These are phyloP conservation scores for Piper betle DNA, from an alignment of 164 flowering plant genomes.

Conservation along the genomic window DNA sequence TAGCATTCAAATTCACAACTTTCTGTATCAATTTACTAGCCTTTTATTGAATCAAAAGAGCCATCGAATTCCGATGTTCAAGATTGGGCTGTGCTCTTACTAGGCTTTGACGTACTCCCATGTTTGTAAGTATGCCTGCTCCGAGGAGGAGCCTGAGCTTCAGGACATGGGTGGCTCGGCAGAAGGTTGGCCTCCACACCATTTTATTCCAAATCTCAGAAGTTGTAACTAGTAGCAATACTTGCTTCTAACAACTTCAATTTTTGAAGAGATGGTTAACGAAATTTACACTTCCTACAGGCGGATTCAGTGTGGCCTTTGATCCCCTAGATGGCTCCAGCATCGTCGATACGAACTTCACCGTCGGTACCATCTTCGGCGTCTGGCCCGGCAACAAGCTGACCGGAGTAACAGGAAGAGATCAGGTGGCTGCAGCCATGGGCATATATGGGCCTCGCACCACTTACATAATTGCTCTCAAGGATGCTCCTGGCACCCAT, in stretches of 20 bases:
- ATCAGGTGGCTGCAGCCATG: constrained; percentile 98
- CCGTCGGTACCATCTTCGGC: constrained; percentile 95
- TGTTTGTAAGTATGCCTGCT: constrained; percentile 95
- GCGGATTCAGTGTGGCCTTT: constrained; percentile 96
- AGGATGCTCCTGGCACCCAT: constrained; percentile 86
- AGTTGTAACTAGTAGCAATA: too few species aligned
- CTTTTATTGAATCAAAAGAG: neutral
- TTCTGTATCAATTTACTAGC: neutral
- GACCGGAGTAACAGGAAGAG: constrained; percentile 75
- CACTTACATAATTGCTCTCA: constrained; percentile 81
- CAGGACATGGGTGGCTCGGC: constrained; percentile 98
- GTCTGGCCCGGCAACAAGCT: constrained; percentile 98
- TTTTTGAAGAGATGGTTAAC: neutral
- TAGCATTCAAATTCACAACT: neutral
- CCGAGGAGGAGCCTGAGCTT: constrained; percentile 95
- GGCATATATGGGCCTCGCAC: constrained; percentile 94
- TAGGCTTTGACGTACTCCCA: constrained; percentile 89
- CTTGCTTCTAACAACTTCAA: neutral
- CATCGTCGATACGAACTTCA: constrained; percentile 95
- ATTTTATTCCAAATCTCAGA: too few species aligned
- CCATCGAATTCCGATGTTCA: too few species aligned
- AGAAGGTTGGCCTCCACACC: constrained; percentile 37
- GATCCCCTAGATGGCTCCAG: constrained; percentile 99
- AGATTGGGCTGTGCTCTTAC: neutral
- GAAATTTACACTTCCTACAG: constrained; percentile 19